phyloP scores from a whole-genome alignment of 2,329 filamentous ascomycete species.

The Lasiodiplodia citricola region DNA sequence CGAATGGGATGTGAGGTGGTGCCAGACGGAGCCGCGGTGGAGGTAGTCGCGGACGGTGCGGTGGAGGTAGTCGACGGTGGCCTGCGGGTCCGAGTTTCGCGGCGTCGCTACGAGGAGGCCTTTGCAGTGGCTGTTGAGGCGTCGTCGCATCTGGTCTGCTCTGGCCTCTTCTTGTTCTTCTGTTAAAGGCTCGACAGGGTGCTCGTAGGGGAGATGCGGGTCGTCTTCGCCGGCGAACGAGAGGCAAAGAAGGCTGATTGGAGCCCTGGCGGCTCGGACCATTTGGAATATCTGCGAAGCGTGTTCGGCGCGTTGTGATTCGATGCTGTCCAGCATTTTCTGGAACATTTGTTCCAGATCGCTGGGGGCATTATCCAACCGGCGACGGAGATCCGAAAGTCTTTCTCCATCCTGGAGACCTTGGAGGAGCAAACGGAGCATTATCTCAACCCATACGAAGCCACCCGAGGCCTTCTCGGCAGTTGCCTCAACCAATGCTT shows the following conservation, averaged over 20 bases:
- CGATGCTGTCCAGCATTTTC: conserved; percentile 31
- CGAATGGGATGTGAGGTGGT: background rate
- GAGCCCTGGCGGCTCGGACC: background rate
- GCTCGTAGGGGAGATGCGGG: background rate
- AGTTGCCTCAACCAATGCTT: conserved; percentile 2
- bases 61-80: conserved; percentile 25
- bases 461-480: conserved; percentile 19
- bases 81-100: background rate
- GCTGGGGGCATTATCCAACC: conserved; percentile 31
- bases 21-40: conserved; percentile 17
- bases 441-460: conserved; percentile 23
- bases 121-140: conserved; percentile 13
- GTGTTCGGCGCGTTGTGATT: conserved; percentile 28
- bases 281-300: conserved; percentile 28
- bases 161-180: conserved; percentile 9
- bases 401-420: conserved; percentile 29
- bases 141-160: background rate
- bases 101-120: background rate
- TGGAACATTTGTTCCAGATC: conserved; percentile 33
- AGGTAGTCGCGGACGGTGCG: conserved; percentile 27
- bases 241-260: background rate
- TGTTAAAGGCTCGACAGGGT: background rate
- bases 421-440: conserved; percentile 15
- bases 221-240: conserved; percentile 23
- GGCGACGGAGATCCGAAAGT: conserved; percentile 29